Evolutionary conservation across 805 yeast species (phyloP), one percentile per base, ranked within the genome.

Genomic region (Candida pini): DNA sequence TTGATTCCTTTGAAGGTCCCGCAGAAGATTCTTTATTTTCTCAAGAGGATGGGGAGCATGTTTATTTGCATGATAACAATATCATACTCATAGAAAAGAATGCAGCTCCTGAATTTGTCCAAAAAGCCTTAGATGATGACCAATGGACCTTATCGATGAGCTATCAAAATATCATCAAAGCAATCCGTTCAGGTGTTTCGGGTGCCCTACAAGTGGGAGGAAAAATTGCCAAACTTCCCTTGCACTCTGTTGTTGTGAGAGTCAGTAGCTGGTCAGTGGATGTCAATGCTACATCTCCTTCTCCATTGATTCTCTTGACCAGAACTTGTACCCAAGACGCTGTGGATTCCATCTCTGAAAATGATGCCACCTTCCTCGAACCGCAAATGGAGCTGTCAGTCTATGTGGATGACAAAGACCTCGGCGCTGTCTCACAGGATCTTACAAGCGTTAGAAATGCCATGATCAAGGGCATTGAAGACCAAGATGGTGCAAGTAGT

Each of bases 361-460:
- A 35, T 0, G 45, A 56, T 2, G 76, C 73, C 51, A 69, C 79
- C 1, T 56, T 89, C 1, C 64, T 90, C 56, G 97, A 92, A 58
- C 98, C 98, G 0, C 68, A 83, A 19, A 90, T 92, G 97, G 67
- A 71, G 23, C 79, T 88, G 4, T 66, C 66, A 6, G 77, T 92
- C 1, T 72, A 68, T 33, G 81, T 80, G 2, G 69, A 70, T 35
- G 81, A 87, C 20, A 81, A 73, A 36, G 84, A 81, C 38, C 59
- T 90, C 45, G 97, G 97, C 15, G 69, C 68, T 23, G 92, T 92
- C 1, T 71, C 86, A 26, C 94, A 86, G 47, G 98, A 92, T 53
- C 61, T 92, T 34, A 78, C 86, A 28, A 77, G 85, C 20, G 71
- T 80, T 10, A 71, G 97, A 41, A 78, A 80, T 29, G 97, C 95